Percentiles rank a stretch among this genome's conserved stretches.
These are phyloP conservation scores for Carallia pectinifolia DNA, from an alignment of 345 rosid genomes.

Conservation along the genomic window DNA sequence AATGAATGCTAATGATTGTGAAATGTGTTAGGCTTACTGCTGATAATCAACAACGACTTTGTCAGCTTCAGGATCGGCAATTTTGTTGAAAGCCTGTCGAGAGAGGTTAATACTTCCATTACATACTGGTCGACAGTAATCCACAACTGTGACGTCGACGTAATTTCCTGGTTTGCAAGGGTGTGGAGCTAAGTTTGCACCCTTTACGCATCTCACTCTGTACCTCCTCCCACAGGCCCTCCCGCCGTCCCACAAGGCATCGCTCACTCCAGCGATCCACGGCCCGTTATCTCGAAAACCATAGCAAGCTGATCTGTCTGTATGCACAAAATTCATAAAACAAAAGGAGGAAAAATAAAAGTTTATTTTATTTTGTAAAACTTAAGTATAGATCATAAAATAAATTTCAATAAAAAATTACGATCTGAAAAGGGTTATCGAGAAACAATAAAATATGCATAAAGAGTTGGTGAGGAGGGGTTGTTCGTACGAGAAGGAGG, in stretches of 20 bases:
- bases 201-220: constrained; percentile 11
- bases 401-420: no score
- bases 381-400: no score
- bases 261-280: constrained; percentile 17
- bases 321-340: neutral
- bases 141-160: constrained; percentile 25
- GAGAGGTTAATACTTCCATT: constrained; percentile 31
- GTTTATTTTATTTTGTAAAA: no score
- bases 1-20: no score
- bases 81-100: constrained; percentile 29
- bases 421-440: no score
- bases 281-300: constrained; percentile 10
- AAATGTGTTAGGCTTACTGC: constrained; percentile 20
- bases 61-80: constrained; percentile 25
- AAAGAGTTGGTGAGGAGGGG: no score
- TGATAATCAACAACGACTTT: constrained; percentile 26
- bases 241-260: constrained; percentile 12
- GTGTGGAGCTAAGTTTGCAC: neutral
- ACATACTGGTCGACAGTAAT: constrained; percentile 21
- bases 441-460: no score
- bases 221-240: constrained; percentile 18
- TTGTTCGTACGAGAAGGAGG: no score
- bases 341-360: no score
- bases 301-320: constrained; percentile 22
- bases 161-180: constrained; percentile 16